These are phyloP conservation scores for Basidiobolus meristosporus DNA, from an alignment of 371 early-diverging fungal species.

Conservation along the genomic window DNA sequence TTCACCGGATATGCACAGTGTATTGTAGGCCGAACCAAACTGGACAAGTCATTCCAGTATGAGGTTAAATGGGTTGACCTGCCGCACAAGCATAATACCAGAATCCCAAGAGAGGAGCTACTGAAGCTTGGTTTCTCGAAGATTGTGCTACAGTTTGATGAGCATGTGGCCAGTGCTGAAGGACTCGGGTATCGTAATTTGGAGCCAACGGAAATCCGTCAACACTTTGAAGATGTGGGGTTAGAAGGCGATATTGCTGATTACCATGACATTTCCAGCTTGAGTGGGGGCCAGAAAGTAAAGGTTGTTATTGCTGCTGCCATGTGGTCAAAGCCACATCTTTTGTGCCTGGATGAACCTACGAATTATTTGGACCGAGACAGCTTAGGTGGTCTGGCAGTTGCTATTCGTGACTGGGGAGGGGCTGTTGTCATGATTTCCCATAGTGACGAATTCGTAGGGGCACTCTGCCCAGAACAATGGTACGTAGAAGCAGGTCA, in stretches of 20 bases:
- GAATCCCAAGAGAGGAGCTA: constrained; percentile 50
- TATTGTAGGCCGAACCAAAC: constrained; percentile 40
- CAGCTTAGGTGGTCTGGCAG: constrained; percentile 47
- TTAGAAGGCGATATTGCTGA: constrained; percentile 51
- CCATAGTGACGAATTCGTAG: constrained; percentile 50
- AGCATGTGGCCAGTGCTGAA: constrained; percentile 38
- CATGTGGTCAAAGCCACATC: constrained; percentile 72
- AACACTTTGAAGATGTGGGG: constrained; percentile 47
- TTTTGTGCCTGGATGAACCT: constrained; percentile 79
- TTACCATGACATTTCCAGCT: constrained; percentile 64
- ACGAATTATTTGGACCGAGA: constrained; percentile 70
- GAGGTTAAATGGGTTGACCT: constrained; percentile 38
- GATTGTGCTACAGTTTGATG: constrained; percentile 39
- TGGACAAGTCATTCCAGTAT: constrained; percentile 45
- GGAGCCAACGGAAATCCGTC: constrained; percentile 43
- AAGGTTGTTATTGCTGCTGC: constrained; percentile 73
- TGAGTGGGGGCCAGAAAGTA: constrained; percentile 86
- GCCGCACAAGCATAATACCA: constrained; percentile 36
- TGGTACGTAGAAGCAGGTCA: constrained; percentile 56
- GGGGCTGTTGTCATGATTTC: constrained; percentile 63
- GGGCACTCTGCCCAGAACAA: constrained; percentile 40
- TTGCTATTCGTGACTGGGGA: constrained; percentile 39
- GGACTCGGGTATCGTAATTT: constrained; percentile 35
- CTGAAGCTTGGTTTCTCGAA: constrained; percentile 44
- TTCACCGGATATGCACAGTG: too few species aligned